Base-by-base conservation (phyloP, 2,329 filamentous ascomycete species). In the Aspergillus luchuensis region DNA sequence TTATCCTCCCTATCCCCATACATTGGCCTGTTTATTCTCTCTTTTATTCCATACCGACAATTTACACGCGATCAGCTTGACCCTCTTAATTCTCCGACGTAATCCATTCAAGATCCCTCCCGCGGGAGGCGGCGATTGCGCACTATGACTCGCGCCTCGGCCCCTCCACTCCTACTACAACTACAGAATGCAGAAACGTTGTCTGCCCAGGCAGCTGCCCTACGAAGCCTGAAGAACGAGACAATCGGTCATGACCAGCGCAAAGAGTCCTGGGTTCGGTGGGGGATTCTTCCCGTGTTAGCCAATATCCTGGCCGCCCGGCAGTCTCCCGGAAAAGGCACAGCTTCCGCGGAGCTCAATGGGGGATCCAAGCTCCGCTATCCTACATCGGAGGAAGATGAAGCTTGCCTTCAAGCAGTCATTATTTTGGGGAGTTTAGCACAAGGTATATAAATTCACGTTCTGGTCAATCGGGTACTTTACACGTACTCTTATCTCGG, bases 391-490 rank as follows among this genome's bases (percentile, higher is more conserved):
- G 85, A 88, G 10, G 87, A 91, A 61, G 89, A 93, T 58, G 83
- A 85, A 48, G 82, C 89, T 51, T 86, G 87, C 66, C 80, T 95
- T 59, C 91, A 96, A 74, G 89, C 90, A n/a, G 85, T 93, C 41
- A 87, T 96, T 65, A 84, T 97, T n/a, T 80, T 96, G 38, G 89
- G 89, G 50, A 95, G 91, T 74, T 86, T 98, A 71, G 91, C 92
- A 59, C 89, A 90, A 78, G 92, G 93, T 92, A 82, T 13, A 54
- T 66, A 25, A 13, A 5, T 43, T 6, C 11, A 4, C 17, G 11
- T 28, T 41, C n/a, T 11, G 53, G 10, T 25, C 11, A 11, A 36
- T 10, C n/a, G 19, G 48, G 39, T 38, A 30, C 8, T 54, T 21
- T 28, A 54, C 17, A 36, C 11, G 33, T 36, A 36, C 33, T 36